Percentiles rank a stretch among this genome's conserved stretches.
phyloP scores from a whole-genome alignment of 345 rosid genomes.

The Euphorbia pulcherrima region DNA sequence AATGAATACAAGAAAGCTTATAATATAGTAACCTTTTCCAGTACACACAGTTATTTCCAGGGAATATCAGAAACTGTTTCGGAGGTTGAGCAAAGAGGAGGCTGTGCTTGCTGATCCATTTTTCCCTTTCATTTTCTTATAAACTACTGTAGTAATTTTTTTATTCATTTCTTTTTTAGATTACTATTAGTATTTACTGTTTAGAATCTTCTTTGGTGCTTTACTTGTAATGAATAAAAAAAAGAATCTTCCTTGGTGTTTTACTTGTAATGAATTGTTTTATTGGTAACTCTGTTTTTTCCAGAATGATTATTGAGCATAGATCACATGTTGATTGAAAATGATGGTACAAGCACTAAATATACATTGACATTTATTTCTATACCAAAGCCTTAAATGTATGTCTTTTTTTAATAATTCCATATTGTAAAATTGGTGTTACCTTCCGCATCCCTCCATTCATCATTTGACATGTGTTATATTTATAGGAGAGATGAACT shows the following conservation, averaged over 20 bases:
- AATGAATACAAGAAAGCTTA: not conserved
- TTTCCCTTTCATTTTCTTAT: not conserved
- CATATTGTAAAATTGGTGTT: too few relatives aligned
- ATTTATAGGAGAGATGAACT: too few relatives aligned
- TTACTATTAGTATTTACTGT: not conserved
- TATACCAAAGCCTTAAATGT: too few relatives aligned
- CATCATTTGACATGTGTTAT: too few relatives aligned
- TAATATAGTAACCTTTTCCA: not conserved
- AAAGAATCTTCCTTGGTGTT: too few relatives aligned
- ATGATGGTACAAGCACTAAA: too few relatives aligned
- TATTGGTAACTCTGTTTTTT: not conserved
- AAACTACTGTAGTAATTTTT: not conserved
- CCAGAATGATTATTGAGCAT: too few relatives aligned
- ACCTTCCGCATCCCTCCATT: too few relatives aligned
- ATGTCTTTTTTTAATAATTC: too few relatives aligned
- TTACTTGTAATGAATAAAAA: not conserved
- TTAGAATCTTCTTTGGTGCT: not conserved
- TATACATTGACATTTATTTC: too few relatives aligned
- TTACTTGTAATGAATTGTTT: not conserved
- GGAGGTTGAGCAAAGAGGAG: slow-evolving; percentile 55
- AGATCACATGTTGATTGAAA: too few relatives aligned
- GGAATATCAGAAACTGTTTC: slow-evolving; percentile 54
- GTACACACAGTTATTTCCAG: slow-evolving; percentile 47
- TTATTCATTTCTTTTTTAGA: not conserved
- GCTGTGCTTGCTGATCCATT: slow-evolving; percentile 56